phyloP scores from a whole-genome alignment of 169 alveolate genomes.

The Amoebophrya sp. region DNA sequence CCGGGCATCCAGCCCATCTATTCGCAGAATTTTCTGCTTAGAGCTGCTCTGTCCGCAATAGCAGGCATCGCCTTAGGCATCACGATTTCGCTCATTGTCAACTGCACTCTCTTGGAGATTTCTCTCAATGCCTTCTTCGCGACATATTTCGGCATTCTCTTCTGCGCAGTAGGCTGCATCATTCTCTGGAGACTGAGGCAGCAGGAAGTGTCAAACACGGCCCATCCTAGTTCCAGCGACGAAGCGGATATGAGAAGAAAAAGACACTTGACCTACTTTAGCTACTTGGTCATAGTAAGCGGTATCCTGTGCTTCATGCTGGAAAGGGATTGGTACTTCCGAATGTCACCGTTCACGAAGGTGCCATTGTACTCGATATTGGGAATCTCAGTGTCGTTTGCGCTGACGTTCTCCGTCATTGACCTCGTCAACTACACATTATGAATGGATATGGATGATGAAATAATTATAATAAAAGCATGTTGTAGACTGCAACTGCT shows the following conservation, averaged over 20 bases:
- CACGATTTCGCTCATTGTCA: conserved; percentile 75
- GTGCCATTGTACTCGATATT: conserved; percentile 79
- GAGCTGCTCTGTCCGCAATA: conserved; percentile 41
- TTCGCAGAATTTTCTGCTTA: conserved; percentile 39
- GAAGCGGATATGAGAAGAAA: conserved; percentile 45
- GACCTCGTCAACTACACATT: conserved; percentile 78
- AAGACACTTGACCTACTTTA: conserved; percentile 48
- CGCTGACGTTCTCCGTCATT: conserved; percentile 81
- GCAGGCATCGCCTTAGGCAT: conserved; percentile 75
- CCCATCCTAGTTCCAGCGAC: conserved; percentile 13
- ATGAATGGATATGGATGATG: no score
- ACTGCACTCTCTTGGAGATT: conserved; percentile 84
- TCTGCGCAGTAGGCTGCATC: conserved; percentile 73
- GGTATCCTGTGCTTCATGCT: conserved; percentile 83
- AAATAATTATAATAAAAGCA: no score
- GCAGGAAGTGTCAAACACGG: neutral
- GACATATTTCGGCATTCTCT: conserved; percentile 77
- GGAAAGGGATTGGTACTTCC: conserved; percentile 80
- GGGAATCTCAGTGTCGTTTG: conserved; percentile 85
- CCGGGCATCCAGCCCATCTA: neutral
- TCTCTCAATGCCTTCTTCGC: conserved; percentile 80
- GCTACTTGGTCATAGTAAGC: conserved; percentile 63
- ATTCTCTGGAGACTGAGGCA: conserved; percentile 67
- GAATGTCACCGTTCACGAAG: conserved; percentile 63
- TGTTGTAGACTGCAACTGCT: no score